Evolutionary conservation across 257 asterid species (phyloP).

Genomic region (Gentiana straminea): DNA sequence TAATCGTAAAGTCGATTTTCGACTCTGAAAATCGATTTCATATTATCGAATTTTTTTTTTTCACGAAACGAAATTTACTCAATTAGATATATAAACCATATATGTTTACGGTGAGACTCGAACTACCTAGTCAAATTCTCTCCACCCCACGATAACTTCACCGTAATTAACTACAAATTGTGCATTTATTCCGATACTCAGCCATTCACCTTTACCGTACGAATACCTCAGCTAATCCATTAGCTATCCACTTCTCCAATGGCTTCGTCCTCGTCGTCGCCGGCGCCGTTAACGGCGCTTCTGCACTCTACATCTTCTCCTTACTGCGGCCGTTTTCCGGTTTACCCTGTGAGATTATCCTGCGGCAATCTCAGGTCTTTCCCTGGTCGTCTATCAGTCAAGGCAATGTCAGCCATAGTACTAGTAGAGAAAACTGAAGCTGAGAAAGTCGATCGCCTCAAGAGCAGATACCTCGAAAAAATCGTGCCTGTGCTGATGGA

Average conservation of each 20-base stretch:
- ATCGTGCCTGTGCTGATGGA: constrained; percentile 71
- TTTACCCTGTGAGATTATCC: constrained; percentile 28
- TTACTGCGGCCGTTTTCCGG: constrained; percentile 37
- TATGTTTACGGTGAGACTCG: too few species aligned
- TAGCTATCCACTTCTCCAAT: too few species aligned
- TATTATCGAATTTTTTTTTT: too few species aligned
- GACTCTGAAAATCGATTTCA: too few species aligned
- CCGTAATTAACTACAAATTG: not conserved
- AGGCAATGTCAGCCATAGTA: constrained; percentile 41
- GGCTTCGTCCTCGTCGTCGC: constrained; percentile 1
- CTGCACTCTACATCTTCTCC: constrained; percentile 59
- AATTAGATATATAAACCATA: too few species aligned
- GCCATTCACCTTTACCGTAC: not conserved
- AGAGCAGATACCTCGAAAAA: constrained; percentile 55
- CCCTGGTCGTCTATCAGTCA: constrained; percentile 40
- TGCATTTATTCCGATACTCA: not conserved
- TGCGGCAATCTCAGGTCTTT: constrained; percentile 17
- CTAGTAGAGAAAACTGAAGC: constrained; percentile 80
- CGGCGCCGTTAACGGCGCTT: constrained; percentile 28
- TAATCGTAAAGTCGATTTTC: too few species aligned
- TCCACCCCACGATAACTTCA: too few species aligned
- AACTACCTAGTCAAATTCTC: too few species aligned
- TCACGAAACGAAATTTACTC: too few species aligned
- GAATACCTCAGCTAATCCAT: not conserved
- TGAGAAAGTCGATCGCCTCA: constrained; percentile 57